Base-by-base conservation (phyloP, 1,284 basidiomycete species). In the Apiotrichum sp. region DNA sequence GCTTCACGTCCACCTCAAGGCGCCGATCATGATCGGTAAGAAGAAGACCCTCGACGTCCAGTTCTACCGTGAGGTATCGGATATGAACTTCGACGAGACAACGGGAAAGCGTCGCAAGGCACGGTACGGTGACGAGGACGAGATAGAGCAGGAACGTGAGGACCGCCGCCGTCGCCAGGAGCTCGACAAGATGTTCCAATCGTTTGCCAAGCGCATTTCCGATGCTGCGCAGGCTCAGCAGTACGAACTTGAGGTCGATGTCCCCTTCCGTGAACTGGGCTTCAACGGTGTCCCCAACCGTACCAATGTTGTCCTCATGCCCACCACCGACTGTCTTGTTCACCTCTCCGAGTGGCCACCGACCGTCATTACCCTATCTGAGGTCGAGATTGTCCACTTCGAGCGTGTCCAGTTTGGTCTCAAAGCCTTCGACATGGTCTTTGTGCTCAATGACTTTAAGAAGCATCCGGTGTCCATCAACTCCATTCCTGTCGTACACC, bases 11-110 rank as follows among this genome's bases (percentile, higher is more conserved):
- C 91, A 98, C 73, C 82, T 98, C 59, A 96, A 86, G 76, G 85
- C 92, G 2, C 96, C 96, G 3, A 98, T 98, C 75, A 93, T 98
- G 83, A 88, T 98, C 65, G 95, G 96, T 62, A 98, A 98, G 82
- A 95, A 93, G 78, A 98, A 98, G 77, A 87, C 93, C 6, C 60
- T 92, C 86, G 96, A 99, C 72, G 85, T 98, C 8, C 96, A 98
- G 83, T 98, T 98, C 77, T 96, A 89, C 80, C 89, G 96, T 31
- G 96, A 99, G 78, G 96, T 93, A 2, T 90, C 91, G 0, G 96
- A 99, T 69, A 92, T 95, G 39, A 90, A 95, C 64, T 98, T 98
- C 70, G 96, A 98, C 70, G 96, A 98, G 77, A 97, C 93, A 0
- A 77, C 75, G 9, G 98, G 98, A 71, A 85, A 93, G 64, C 98